These are phyloP conservation scores for Micractinium sp. DNA, from an alignment of 139 green algal species.

Conservation along the genomic window DNA sequence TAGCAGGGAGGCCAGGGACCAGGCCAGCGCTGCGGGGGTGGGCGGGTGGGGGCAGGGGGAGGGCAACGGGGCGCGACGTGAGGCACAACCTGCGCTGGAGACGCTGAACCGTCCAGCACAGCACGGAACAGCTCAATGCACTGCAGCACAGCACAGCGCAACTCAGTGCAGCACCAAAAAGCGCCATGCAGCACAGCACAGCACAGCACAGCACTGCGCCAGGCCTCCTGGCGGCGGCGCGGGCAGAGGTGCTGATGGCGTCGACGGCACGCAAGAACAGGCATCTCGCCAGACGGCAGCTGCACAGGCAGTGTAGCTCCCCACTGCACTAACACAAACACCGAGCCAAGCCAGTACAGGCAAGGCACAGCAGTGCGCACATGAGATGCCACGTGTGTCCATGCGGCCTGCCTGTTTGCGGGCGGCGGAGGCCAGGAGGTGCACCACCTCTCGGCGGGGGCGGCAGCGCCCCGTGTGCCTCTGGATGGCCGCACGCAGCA, in stretches of 20 bases:
- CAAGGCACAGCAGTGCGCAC: background rate
- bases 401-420: background rate
- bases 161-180: too few species aligned
- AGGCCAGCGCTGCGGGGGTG: constrained; percentile 11
- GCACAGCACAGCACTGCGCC: background rate
- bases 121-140: too few species aligned
- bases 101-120: too few species aligned
- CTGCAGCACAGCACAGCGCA: too few species aligned
- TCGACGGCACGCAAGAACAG: too few species aligned
- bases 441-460: background rate
- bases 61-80: too few species aligned
- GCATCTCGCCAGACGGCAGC: too few species aligned
- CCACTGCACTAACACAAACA: too few species aligned
- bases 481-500: background rate
- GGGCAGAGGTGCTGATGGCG: too few species aligned
- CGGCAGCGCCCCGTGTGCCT: background rate
- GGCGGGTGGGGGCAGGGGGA: background rate
- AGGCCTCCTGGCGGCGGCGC: too few species aligned
- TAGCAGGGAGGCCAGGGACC: constrained; percentile 12
- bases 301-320: background rate
- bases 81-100: too few species aligned
- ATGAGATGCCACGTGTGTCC: background rate
- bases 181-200: too few species aligned
- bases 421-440: background rate
- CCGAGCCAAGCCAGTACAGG: background rate